These are phyloP conservation scores for Takashimella koratensis DNA, from an alignment of 1,284 basidiomycete species.

Conservation along the genomic window DNA sequence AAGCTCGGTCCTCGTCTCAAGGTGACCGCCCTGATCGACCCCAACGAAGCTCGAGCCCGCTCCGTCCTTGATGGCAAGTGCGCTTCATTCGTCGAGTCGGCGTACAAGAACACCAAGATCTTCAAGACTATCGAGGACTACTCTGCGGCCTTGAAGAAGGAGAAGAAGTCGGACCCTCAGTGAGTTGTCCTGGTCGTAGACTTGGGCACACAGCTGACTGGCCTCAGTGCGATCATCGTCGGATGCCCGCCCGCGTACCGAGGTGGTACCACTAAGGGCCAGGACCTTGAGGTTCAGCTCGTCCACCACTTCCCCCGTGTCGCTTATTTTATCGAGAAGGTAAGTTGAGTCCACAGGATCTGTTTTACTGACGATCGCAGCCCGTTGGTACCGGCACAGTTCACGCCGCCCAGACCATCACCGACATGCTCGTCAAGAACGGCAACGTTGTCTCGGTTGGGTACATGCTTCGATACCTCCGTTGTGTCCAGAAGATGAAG, in stretches of 20 bases:
- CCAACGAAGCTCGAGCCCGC: constrained; percentile 74
- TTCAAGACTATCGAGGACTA: constrained; percentile 88
- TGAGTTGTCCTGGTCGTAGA: constrained; percentile 28
- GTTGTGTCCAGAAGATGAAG: constrained; percentile 97
- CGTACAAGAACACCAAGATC: constrained; percentile 86
- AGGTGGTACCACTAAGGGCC: constrained; percentile 69
- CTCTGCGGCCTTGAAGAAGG: constrained; percentile 59
- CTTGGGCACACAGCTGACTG: constrained; percentile 2
- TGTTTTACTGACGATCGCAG: constrained; percentile 17
- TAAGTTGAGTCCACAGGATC: constrained; percentile 3
- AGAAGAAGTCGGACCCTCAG: constrained; percentile 49
- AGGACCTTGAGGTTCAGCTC: constrained; percentile 86
- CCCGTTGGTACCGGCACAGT: constrained; percentile 81
- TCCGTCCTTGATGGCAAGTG: constrained; percentile 84
- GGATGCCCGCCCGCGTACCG: constrained; percentile 93
- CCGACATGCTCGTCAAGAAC: constrained; percentile 63
- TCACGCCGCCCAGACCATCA: constrained; percentile 57
- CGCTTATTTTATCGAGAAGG: constrained; percentile 90
- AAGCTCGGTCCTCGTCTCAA: constrained; percentile 96
- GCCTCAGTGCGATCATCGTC: constrained; percentile 67
- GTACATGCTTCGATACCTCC: constrained; percentile 86
- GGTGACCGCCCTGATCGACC: constrained; percentile 91
- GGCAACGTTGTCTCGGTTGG: constrained; percentile 85
- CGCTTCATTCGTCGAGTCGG: constrained; percentile 86
- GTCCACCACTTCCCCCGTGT: constrained; percentile 84